Evolutionary conservation across 768 basidiomycete species (phyloP), one percentile per base, ranked within the genome.

Genomic region (Cantharellus anzutake): DNA sequence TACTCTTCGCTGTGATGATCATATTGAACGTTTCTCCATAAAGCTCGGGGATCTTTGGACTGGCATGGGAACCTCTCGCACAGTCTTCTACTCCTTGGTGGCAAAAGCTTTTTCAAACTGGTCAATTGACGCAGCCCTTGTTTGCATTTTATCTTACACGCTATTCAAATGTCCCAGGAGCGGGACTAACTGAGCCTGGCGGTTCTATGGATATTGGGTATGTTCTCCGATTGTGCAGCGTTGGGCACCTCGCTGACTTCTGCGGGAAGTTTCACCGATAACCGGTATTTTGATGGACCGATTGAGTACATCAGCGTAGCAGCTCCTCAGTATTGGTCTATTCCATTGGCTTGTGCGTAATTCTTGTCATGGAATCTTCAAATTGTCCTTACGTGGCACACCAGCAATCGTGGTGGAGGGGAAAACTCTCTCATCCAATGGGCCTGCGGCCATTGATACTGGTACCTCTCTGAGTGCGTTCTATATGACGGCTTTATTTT

Each of bases 21-120:
- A 29, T 29, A 29, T 29, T 29, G 20, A 29, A 29, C 20, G 20
- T 29, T 29, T 29, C 20, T 29, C 20, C 11, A 48, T 48, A 29
- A 11, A 48, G 44, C 11, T 55, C 64, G 20, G 64, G 64, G 1
- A 41, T 65, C 16, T 57, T 65, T 42, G 64, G 64, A 38, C 42
- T 65, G 44, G 64, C 64, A 20, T 65, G 65, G 57, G 41, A 35
- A 5, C 29, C 63, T 14, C 42, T 65, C 38, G 57, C 63, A 16
- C 20, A 51, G 39, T 37, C 64, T 16, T 35, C 55, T 1, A 55
- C 52, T 14, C 60, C 60, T 35, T 61, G 39, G 42, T 61, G 62
- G 60, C 38, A 56, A 40, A 56, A 37, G 11, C 39, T 59, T 41
- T 59, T 53, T 4, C 38, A 44, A 2, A 5, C 35, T 14, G n/a